Evolutionary conservation across 2,329 filamentous ascomycete species (phyloP).

Genomic region (Aureobasidium pullulans): DNA sequence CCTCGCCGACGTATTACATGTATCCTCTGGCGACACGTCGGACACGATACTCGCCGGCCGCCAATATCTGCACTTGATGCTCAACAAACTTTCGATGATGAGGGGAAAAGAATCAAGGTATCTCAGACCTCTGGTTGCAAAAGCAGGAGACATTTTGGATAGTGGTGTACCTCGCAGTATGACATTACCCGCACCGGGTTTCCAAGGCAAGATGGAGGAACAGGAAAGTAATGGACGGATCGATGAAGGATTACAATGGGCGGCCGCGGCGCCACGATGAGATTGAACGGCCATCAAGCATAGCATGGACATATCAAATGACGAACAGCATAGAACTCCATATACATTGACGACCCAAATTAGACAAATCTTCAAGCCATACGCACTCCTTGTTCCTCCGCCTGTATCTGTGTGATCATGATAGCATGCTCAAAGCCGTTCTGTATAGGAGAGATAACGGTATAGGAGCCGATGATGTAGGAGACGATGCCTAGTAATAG

Average conservation of each 20-base stretch:
- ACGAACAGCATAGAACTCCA: too few relatives aligned
- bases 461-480: too few relatives aligned
- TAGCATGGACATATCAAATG: neutral
- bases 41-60: conserved; percentile 27
- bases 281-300: neutral
- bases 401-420: too few relatives aligned
- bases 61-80: conserved; percentile 27
- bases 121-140: conserved; percentile 27
- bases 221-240: neutral
- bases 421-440: too few relatives aligned
- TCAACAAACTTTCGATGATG: conserved; percentile 27
- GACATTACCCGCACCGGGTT: neutral
- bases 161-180: conserved; percentile 10
- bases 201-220: neutral
- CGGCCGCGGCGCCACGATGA: neutral
- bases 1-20: conserved; percentile 29
- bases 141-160: conserved; percentile 26
- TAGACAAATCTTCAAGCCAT: too few relatives aligned
- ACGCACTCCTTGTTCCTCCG: too few relatives aligned
- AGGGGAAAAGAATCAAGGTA: conserved; percentile 29
- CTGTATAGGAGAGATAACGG: too few relatives aligned
- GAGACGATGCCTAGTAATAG: too few relatives aligned
- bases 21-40: conserved; percentile 28
- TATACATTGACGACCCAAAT: too few relatives aligned
- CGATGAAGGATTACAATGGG: neutral